phyloP scores from a whole-genome alignment of 176 grass and related monocot species.

The Oryza brachyantha region DNA sequence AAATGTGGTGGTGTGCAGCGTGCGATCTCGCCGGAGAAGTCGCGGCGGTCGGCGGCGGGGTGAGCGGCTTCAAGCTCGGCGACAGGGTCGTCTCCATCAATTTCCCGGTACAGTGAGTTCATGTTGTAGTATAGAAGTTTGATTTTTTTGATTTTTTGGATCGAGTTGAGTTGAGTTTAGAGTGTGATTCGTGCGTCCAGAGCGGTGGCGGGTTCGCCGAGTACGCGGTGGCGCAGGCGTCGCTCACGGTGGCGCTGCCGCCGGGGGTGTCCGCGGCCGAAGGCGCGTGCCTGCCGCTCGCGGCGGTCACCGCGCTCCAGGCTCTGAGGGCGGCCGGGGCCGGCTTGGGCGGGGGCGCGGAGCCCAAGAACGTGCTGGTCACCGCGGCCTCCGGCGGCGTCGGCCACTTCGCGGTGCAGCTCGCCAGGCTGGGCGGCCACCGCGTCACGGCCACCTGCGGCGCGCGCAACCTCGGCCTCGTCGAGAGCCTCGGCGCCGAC shows the following conservation, averaged over 20 bases:
- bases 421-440: conserved; percentile 43
- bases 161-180: too few species aligned
- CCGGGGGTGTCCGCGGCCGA: conserved; percentile 41
- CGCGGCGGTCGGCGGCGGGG: conserved; percentile 33
- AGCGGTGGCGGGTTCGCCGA: conserved; percentile 46
- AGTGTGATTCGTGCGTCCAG: conserved; percentile 22
- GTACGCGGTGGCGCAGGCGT: conserved; percentile 20
- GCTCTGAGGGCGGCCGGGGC: conserved; percentile 29
- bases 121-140: too few species aligned
- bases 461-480: conserved; percentile 40
- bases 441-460: conserved; percentile 61
- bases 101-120: conserved; percentile 49
- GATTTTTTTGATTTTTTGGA: neutral
- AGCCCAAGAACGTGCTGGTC: conserved; percentile 42
- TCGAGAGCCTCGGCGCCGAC: conserved; percentile 41
- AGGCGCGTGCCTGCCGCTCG: conserved; percentile 45
- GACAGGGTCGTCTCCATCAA: conserved; percentile 50
- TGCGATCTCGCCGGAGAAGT: conserved; percentile 52
- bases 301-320: conserved; percentile 39
- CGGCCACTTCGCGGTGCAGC: conserved; percentile 53
- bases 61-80: conserved; percentile 39
- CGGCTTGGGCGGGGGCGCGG: conserved; percentile 20
- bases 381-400: conserved; percentile 69
- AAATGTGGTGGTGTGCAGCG: too few species aligned
- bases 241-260: conserved; percentile 12